A percentile compares a stretch with the other conserved stretches of the same genome.
These are phyloP conservation scores for Celoporthe dispersa DNA, from an alignment of 2,329 filamentous ascomycete genomes.

Conservation along the genomic window DNA sequence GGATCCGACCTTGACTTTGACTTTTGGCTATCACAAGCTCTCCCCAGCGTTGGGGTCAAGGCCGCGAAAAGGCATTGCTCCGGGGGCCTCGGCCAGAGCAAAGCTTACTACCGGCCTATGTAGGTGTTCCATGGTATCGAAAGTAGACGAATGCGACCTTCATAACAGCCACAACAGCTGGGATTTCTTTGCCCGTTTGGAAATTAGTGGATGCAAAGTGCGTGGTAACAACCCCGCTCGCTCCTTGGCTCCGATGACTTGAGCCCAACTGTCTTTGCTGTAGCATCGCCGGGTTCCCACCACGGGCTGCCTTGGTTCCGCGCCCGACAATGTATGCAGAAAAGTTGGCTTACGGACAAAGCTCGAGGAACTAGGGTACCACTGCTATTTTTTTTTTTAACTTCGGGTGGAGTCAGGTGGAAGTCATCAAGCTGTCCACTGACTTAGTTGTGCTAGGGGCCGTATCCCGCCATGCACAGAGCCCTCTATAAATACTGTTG, in stretches of 20 bases:
- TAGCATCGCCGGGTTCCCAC: not conserved
- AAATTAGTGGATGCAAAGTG: not conserved
- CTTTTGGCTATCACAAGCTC: not conserved
- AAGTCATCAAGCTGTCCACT: not conserved
- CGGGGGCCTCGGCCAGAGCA: not conserved
- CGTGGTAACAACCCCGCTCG: not conserved
- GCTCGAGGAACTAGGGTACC: not conserved
- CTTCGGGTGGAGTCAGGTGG: not conserved
- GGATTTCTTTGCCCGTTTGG: not conserved
- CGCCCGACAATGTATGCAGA: not conserved
- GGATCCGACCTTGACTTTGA: constrained; percentile 13
- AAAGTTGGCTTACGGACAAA: not conserved
- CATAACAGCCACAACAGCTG: not conserved
- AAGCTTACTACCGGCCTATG: not conserved
- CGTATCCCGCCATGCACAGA: not conserved
- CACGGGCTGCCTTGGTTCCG: not conserved
- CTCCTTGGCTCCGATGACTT: not conserved
- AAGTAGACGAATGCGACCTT: not conserved
- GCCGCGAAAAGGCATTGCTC: not conserved
- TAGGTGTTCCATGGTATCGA: not conserved
- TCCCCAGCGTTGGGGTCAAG: not conserved
- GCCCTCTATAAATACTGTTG: not conserved
- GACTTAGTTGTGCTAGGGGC: not conserved
- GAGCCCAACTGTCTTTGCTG: not conserved
- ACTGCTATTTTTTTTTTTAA: not conserved